Evolutionary conservation across 768 basidiomycete species (phyloP).

Genomic region (Imleria badia): DNA sequence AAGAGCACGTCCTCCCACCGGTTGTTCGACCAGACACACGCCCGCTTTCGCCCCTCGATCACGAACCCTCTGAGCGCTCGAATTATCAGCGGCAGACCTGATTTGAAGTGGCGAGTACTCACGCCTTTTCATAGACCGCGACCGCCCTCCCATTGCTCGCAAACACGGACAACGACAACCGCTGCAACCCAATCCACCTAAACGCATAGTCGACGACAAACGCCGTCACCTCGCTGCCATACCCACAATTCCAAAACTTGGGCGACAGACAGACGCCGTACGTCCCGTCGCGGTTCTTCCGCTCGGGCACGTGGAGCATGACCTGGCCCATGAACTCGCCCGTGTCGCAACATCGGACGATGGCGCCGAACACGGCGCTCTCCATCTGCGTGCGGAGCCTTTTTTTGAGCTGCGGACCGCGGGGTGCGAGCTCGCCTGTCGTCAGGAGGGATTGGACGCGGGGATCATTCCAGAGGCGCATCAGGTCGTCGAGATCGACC

Average conservation of each 20-base stretch:
- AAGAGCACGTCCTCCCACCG: slow-evolving; percentile 38
- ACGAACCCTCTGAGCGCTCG: slow-evolving; percentile 36
- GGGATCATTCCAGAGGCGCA: slow-evolving; percentile 31
- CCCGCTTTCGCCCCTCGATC: slow-evolving; percentile 38
- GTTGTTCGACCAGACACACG: slow-evolving; percentile 36
- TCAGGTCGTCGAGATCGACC: slow-evolving; percentile 32
- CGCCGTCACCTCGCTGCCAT: slow-evolving; percentile 40
- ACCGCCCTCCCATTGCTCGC: slow-evolving; percentile 40
- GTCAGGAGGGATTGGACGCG: slow-evolving; percentile 24
- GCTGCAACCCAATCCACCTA: slow-evolving; percentile 38
- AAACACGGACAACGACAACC: slow-evolving; percentile 41
- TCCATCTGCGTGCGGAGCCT: slow-evolving; percentile 24
- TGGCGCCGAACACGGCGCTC: slow-evolving; percentile 25
- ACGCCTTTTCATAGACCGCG: slow-evolving; percentile 43
- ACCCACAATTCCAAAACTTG: slow-evolving; percentile 40
- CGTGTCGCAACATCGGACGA: slow-evolving; percentile 30
- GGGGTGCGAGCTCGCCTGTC: slow-evolving; percentile 14
- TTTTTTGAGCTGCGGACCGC: slow-evolving; percentile 16
- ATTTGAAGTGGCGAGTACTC: slow-evolving; percentile 12
- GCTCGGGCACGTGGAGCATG: slow-evolving; percentile 25
- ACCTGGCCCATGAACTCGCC: slow-evolving; percentile 35
- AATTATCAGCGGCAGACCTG: neutral
- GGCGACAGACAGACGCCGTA: slow-evolving; percentile 33
- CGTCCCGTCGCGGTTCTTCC: slow-evolving; percentile 32
- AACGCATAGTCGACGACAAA: slow-evolving; percentile 45